phyloP scores from a whole-genome alignment of 1,284 basidiomycete genomes.

The Pseudozyma hubeiensis region DNA sequence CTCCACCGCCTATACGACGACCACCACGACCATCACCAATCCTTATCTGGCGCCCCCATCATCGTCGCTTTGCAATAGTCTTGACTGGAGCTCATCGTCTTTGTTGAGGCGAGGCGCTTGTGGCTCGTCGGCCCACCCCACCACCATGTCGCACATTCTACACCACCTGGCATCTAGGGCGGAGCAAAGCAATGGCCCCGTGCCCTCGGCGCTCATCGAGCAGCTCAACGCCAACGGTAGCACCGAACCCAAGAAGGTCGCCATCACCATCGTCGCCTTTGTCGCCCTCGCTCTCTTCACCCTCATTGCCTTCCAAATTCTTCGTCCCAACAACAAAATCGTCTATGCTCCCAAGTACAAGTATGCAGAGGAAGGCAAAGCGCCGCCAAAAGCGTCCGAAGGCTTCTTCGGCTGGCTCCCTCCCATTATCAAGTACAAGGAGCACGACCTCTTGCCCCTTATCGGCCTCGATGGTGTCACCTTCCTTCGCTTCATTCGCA shows the following conservation, averaged over 20 bases:
- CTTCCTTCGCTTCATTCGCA: slow-evolving; percentile 89
- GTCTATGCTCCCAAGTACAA: slow-evolving; percentile 86
- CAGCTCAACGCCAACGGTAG: slow-evolving; percentile 46
- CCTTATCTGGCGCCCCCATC: no score
- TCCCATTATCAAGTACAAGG: slow-evolving; percentile 84
- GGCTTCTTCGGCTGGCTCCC: slow-evolving; percentile 79
- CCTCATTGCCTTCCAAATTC: slow-evolving; percentile 58
- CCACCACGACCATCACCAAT: no score
- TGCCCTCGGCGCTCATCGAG: slow-evolving; percentile 34
- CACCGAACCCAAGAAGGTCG: slow-evolving; percentile 43
- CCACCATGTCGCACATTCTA: slow-evolving; percentile 19
- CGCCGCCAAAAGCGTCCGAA: slow-evolving; percentile 77
- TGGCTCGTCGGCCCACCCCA: slow-evolving; percentile 4
- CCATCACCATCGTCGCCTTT: slow-evolving; percentile 54
- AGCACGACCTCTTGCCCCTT: slow-evolving; percentile 87
- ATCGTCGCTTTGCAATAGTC: no score
- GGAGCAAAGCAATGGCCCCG: slow-evolving; percentile 17
- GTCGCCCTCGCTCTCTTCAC: slow-evolving; percentile 50
- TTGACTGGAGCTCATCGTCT: no score
- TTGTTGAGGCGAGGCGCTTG: slow-evolving; percentile 3
- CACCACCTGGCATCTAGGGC: slow-evolving; percentile 14
- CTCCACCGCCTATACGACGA: no score
- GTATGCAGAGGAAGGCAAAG: slow-evolving; percentile 84
- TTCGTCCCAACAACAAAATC: slow-evolving; percentile 72
- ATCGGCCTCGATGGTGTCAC: slow-evolving; percentile 90